Base-by-base conservation (phyloP, 1,284 basidiomycete species). In the Clitocybe nebularis region DNA sequence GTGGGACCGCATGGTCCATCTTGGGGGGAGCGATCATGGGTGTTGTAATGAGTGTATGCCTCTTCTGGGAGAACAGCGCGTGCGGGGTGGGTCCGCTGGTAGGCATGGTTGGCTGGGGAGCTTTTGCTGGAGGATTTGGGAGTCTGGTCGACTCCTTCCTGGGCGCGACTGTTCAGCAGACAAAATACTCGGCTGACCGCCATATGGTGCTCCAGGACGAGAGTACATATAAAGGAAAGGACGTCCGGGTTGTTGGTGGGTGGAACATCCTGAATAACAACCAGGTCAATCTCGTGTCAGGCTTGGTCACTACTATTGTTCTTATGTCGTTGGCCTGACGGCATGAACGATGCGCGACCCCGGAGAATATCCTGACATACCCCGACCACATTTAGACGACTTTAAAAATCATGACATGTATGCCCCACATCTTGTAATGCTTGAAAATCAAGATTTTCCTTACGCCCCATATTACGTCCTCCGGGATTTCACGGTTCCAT, bases 161-260 rank as follows among this genome's bases (percentile, higher is more conserved):
- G 8, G 94, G 94, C 1, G 93, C 93, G 1, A 92, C 89, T 0
- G 61, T 95, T 0, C 94, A 98, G 55, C 70, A 77, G 43, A 93
- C 92, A 1, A 75, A 83, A 14, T 96, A 85, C 64, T 84, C 84
- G 6, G 64, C 64, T 25, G 65, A 68, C 5, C 75, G 73, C 43
- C 81, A 81, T 48, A 69, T 77, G 36, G 74, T 97, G 36, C 68
- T 93, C 19, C 79, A 82, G 19, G 84, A 89, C 50, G 71, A 73
- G 14, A 56, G 51, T 30, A 50, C 55, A 35, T 36, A 57, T 20
- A 23, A 42, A 29, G 23, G 36, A 44, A 10, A 52, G 25, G 46
- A 43, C 44, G 58, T 82, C 36, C 72, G 75, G 49, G 70, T 77
- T 7, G 76, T 94, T 43, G 85, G 81, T 24, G 90, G 93, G 0